Base-by-base conservation (phyloP, 106 monocot genomes). In the Cymbidium sinense region DNA sequence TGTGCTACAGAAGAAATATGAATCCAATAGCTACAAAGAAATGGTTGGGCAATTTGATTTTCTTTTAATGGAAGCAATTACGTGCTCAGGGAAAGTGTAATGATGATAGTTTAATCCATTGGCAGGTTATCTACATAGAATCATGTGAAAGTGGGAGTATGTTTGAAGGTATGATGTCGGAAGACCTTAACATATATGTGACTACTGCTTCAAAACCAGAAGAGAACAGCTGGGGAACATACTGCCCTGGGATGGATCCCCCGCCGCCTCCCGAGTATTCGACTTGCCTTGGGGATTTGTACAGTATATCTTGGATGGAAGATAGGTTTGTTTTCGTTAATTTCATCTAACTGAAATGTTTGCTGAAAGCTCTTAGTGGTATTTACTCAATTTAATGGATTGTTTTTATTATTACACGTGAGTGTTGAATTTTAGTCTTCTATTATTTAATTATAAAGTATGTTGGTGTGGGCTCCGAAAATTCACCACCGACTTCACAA, bases 301-400 rank as follows among this genome's bases (percentile, higher is more conserved):
- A 89, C 83, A 95, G 95, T 36, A 75, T 91, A 33, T 64, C 95
- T 25, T 95, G 91, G 95, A 89, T 95, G 95, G 95, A 95, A 67
- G 94, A 95, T 84, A 91, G 93, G 93, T 90, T 70, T 72, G 7
- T 18, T 62, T 75, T 44, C 5, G 28, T 7, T 25, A 12, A 18
- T 75, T 30, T 47, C 51, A 23, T 75, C 36, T 2, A 28, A 75
- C 19, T 75, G 7, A 47, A 47, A 5, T 47, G 5, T 43, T 75
- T 10, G 0, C 28, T 51, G 29, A 75, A 28, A 12, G 43, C 0
- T 15, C 52, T n/a, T n/a, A n/a, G n/a, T n/a, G n/a, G n/a, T n/a
- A n/a, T n/a, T n/a, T n/a, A n/a, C n/a, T n/a, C n/a, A n/a, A n/a
- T n/a, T n/a, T n/a, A n/a, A n/a, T n/a, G n/a, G n/a, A n/a, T n/a